phyloP scores from a whole-genome alignment of 129 eudicot species.

The Pseudognaphalium luteoalbum region DNA sequence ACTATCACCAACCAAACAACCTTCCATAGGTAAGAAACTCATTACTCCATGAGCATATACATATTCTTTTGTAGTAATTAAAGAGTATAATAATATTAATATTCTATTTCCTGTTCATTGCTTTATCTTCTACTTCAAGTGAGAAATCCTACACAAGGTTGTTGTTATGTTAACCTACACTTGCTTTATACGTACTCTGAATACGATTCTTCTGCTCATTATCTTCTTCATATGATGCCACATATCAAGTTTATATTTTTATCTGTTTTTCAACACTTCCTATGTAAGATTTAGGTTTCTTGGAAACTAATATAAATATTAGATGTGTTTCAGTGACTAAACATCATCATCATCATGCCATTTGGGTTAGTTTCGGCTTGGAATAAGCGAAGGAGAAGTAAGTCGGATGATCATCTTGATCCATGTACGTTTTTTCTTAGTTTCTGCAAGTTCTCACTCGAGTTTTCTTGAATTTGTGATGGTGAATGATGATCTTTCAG shows the following conservation, averaged over 20 bases:
- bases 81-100: slow-evolving; percentile 3
- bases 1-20: slow-evolving; percentile 30
- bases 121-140: slow-evolving; percentile 82
- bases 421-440: slow-evolving; percentile 57
- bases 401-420: slow-evolving; percentile 68
- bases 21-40: slow-evolving; percentile 47
- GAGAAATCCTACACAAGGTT: slow-evolving; percentile 51
- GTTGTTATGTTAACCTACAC: slow-evolving; percentile 52
- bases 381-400: slow-evolving; percentile 94
- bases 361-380: slow-evolving; percentile 91
- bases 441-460: neutral
- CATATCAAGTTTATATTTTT: slow-evolving; percentile 20
- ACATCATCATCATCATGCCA: slow-evolving; percentile 53
- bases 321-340: slow-evolving; percentile 29
- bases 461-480: slow-evolving; percentile 20
- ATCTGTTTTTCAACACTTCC: slow-evolving; percentile 5
- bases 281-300: slow-evolving; percentile 1
- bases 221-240: slow-evolving; percentile 22
- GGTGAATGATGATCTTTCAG: slow-evolving; percentile 43
- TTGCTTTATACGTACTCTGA: slow-evolving; percentile 84
- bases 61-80: neutral
- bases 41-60: slow-evolving; percentile 28
- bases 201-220: slow-evolving; percentile 23
- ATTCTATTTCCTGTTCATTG: slow-evolving; percentile 29
- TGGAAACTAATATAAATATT: slow-evolving; percentile 11